Conservation (phyloP, 169 alveolate genomes). For the Eimeria maxima region DNA sequence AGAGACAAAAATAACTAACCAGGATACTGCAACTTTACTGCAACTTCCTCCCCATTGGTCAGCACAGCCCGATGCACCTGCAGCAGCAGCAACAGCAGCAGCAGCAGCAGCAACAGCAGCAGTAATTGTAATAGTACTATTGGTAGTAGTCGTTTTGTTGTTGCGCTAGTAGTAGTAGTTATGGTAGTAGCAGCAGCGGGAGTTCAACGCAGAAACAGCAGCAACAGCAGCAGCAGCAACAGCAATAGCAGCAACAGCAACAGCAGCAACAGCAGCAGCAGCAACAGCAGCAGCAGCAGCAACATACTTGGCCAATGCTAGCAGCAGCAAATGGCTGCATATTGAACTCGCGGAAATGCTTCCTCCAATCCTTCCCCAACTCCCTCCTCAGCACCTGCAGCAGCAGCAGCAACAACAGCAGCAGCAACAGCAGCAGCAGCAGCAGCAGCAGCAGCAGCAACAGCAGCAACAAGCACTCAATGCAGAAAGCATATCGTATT, state of each 20-base stretch:
- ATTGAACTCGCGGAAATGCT: slow-evolving; percentile 88
- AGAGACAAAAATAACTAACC: no score
- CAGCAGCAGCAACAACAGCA: slow-evolving; percentile 80
- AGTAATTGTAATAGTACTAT: not conserved
- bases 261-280: slow-evolving; percentile 14
- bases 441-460: not conserved
- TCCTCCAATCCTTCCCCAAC: slow-evolving; percentile 93
- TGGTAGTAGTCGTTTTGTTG: not conserved
- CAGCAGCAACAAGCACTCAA: not conserved
- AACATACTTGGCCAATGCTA: slow-evolving; percentile 88
- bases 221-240: not conserved
- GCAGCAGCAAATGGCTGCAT: slow-evolving; percentile 92
- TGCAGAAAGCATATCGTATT: not conserved
- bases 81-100: not conserved
- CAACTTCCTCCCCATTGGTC: slow-evolving; percentile 51
- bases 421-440: slow-evolving; percentile 41
- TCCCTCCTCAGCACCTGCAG: slow-evolving; percentile 90
- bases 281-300: slow-evolving; percentile 14
- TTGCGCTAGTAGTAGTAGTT: not conserved
- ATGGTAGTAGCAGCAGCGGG: not conserved
- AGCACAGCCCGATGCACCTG: slow-evolving; percentile 85
- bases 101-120: not conserved
- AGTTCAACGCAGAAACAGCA: not conserved
- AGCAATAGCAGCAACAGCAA: slow-evolving; percentile 43
- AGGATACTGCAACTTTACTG: slow-evolving; percentile 86